Conservation (phyloP, 345 rosid genomes). For the Brassica cretica region DNA sequence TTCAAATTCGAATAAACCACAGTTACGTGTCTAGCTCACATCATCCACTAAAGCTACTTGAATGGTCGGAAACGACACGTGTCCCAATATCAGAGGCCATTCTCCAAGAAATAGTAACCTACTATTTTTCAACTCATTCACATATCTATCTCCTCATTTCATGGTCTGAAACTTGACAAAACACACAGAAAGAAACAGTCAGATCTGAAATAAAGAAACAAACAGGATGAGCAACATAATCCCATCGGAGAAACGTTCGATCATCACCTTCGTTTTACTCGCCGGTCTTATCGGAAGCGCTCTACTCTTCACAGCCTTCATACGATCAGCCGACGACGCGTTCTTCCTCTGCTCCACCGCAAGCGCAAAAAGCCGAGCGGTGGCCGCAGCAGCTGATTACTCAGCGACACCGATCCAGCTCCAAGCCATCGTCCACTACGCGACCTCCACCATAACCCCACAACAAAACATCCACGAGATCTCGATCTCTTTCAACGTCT, state of each 20-base stretch:
- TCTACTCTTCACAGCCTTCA: constrained; percentile 37
- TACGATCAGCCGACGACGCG: constrained; percentile 40
- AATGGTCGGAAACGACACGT: constrained; percentile 36
- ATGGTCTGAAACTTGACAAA: neutral
- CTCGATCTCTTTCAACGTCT: constrained; percentile 48
- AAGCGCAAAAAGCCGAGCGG: constrained; percentile 30
- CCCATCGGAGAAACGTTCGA: constrained; percentile 45
- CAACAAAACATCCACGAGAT: constrained; percentile 58
- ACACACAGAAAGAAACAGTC: neutral
- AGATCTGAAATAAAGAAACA: constrained; percentile 23
- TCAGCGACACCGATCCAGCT: constrained; percentile 54
- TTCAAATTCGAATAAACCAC: constrained; percentile 27
- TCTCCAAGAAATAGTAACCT: constrained; percentile 25
- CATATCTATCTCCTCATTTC: constrained; percentile 26
- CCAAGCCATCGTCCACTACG: constrained; percentile 61
- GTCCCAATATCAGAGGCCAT: neutral
- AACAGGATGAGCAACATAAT: constrained; percentile 24
- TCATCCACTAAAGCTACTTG: constrained; percentile 19
- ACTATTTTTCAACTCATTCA: constrained; percentile 7
- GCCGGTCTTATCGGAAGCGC: constrained; percentile 41
- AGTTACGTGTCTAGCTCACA: constrained; percentile 20
- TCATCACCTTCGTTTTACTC: constrained; percentile 33
- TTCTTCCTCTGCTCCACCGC: constrained; percentile 44
- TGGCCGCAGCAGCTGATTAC: constrained; percentile 30
- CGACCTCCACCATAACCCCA: constrained; percentile 50